These are phyloP conservation scores for Phytopythium boreale DNA, from an alignment of 352 stramenopile species.

Conservation along the genomic window DNA sequence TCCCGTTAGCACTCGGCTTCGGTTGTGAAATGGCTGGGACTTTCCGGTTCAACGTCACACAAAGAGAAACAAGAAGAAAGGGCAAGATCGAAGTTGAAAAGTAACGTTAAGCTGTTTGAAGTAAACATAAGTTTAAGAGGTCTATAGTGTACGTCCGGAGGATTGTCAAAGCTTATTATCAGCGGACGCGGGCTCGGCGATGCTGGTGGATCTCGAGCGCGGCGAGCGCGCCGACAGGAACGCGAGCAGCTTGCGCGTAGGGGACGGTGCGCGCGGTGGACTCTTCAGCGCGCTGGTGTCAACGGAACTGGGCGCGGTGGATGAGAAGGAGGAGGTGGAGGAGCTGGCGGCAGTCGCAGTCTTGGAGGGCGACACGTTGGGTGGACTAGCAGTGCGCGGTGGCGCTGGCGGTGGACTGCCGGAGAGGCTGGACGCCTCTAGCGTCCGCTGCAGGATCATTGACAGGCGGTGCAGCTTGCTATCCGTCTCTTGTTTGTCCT, in stretches of 20 bases:
- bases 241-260: conserved; percentile 6
- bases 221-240: not conserved
- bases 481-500: conserved; percentile 50
- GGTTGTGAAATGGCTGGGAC: too few relatives aligned
- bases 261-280: not conserved
- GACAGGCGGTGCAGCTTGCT: conserved; percentile 53
- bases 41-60: too few relatives aligned
- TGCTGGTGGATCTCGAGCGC: not conserved
- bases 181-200: not conserved
- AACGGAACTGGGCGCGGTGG: conserved; percentile 1
- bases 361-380: conserved; percentile 7
- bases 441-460: conserved; percentile 46
- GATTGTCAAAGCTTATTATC: conserved; percentile 4
- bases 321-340: conserved; percentile 1
- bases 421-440: conserved; percentile 12
- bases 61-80: too few relatives aligned
- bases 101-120: not conserved
- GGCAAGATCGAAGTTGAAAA: not conserved
- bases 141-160: not conserved
- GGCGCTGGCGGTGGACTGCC: conserved; percentile 9
- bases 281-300: not conserved
- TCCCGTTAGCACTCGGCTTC: not conserved
- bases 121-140: not conserved
- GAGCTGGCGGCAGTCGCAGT: not conserved
- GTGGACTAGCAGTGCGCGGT: conserved; percentile 10